A percentile compares a stretch with the other conserved stretches of the same genome.
Conservation (phyloP, 768 basidiomycete genomes). For the Boletus rex-veris region DNA sequence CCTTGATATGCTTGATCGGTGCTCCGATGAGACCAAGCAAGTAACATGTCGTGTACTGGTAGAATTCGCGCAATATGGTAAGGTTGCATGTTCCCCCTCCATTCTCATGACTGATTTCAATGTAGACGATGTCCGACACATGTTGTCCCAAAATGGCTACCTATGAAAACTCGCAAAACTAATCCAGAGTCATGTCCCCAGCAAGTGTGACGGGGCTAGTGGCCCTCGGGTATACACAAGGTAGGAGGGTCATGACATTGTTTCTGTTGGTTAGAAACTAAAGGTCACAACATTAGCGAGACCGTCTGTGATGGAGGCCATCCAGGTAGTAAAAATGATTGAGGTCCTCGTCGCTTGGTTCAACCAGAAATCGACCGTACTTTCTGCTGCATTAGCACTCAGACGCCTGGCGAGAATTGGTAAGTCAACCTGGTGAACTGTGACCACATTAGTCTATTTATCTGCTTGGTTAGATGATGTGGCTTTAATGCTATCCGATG, state of each 20-base stretch:
- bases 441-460: neutral
- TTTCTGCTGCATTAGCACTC: constrained; percentile 20
- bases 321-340: constrained; percentile 14
- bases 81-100: neutral
- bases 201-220: constrained; percentile 19
- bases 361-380: constrained; percentile 11
- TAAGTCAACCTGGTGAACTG: constrained; percentile 4
- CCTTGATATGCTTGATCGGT: constrained; percentile 19
- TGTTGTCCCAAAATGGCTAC: constrained; percentile 5
- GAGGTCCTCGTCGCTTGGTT: constrained; percentile 16
- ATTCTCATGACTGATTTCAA: neutral
- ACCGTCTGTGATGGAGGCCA: constrained; percentile 9
- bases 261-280: neutral
- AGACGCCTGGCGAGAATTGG: constrained; percentile 17
- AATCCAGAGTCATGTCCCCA: constrained; percentile 2
- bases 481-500: constrained; percentile 3
- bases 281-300: neutral
- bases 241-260: neutral
- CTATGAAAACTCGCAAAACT: constrained; percentile 16
- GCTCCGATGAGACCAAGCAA: constrained; percentile 19
- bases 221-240: constrained; percentile 10
- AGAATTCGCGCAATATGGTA: constrained; percentile 19
- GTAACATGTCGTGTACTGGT: constrained; percentile 11
- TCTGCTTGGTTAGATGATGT: constrained; percentile 14
- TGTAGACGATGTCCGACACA: constrained; percentile 8